Base-by-base conservation (phyloP, 169 alveolate species). In the Eimeria nieschulzi region DNA sequence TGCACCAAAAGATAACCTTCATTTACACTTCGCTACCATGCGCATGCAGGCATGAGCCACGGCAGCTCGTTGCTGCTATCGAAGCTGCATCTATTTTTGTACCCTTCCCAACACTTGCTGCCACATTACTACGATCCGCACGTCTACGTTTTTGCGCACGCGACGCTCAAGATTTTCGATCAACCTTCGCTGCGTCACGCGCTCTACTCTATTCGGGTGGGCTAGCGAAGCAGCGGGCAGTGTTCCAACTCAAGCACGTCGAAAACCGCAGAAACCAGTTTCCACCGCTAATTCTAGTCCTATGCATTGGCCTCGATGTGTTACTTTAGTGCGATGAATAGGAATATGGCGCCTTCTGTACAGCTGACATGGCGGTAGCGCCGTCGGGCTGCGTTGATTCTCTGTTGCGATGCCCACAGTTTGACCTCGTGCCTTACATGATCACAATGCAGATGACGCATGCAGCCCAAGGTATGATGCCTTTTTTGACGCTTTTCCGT, bases 341-440 rank as follows among this genome's bases (percentile, higher is more conserved):
- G 46, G 46, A 33, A 33, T 33, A 33, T 3, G 46, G 46, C 46
- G 46, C n/a, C n/a, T n/a, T 59, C 68, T 9, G 68, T 59, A 59
- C 23, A 59, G 0, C n/a, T 59, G 68, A 15, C 15, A n/a, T 59
- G 68, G n/a, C 68, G 15, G 68, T n/a, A 59, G 68, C 8, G 68
- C 15, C n/a, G 23, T 3, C 15, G 15, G 9, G 68, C 68, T 15
- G 68, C 23, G 7, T 59, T 59, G 68, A 59, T 59, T 15, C 68
- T 59, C 68, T 59, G 10, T 56, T 56, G 68, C 51, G 76, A n/a
- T 61, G 75, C 33, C 12, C 51, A 46, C 90, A 90, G 93, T 90
- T 78, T 61, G 93, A 90, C 90, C 90, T 90, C 84, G 93, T 90
- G 59, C 93, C 93, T 53, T 90, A 78, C 87, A 76, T 90, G 88